phyloP scores from a whole-genome alignment of 208 protist species.

The Wallacemonas sp. region DNA sequence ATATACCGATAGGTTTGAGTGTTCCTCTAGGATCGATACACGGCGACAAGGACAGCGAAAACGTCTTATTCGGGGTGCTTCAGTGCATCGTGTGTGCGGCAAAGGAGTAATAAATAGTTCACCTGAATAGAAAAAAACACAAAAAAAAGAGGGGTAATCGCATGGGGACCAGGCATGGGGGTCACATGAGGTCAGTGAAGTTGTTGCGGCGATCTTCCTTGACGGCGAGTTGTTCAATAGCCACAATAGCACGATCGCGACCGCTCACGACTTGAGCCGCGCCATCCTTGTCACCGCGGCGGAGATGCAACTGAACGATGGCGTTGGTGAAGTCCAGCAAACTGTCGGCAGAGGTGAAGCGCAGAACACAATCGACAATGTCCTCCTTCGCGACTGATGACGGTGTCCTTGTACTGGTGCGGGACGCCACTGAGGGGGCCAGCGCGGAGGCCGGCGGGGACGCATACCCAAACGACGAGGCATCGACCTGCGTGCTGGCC shows the following conservation, averaged over 20 bases:
- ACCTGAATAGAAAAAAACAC: conserved; percentile 9
- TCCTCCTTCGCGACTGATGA: neutral
- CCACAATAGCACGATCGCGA: neutral
- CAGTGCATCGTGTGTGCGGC: no score
- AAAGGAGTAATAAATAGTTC: no score
- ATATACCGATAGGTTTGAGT: no score
- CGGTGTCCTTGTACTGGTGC: no score
- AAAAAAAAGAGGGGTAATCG: neutral
- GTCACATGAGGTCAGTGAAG: conserved; percentile 6
- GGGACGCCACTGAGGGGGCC: no score
- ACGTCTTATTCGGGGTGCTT: no score
- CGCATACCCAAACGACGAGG: neutral
- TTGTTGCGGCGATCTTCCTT: neutral
- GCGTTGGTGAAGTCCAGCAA: neutral
- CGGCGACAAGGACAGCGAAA: no score
- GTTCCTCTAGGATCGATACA: no score
- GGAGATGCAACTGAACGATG: neutral
- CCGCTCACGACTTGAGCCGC: neutral
- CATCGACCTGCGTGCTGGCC: no score
- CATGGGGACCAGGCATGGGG: neutral
- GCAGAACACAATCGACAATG: neutral
- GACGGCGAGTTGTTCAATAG: neutral
- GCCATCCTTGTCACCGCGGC: neutral
- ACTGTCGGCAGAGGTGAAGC: neutral
- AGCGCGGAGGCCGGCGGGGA: neutral